phyloP scores from a whole-genome alignment of 2,329 filamentous ascomycete genomes.

The Parastagonospora avenae region DNA sequence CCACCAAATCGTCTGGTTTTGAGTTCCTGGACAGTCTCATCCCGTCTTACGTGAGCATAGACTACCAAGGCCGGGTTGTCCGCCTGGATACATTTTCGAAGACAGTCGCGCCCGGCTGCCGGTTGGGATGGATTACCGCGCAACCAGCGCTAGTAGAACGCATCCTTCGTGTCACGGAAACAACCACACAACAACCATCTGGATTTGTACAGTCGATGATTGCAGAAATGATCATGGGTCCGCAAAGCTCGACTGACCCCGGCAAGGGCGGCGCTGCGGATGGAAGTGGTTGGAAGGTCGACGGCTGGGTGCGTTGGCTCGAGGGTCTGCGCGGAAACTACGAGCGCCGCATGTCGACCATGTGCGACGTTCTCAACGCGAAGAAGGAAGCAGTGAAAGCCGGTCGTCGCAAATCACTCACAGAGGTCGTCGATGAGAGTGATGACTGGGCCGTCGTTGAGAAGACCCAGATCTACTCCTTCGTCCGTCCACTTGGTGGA shows the following conservation, averaged over 20 bases:
- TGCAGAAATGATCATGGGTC: constrained; percentile 75
- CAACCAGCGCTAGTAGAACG: constrained; percentile 80
- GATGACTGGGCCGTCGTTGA: constrained; percentile 76
- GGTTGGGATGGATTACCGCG: constrained; percentile 88
- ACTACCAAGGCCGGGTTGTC: constrained; percentile 84
- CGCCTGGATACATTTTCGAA: constrained; percentile 94
- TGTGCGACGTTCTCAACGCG: constrained; percentile 75
- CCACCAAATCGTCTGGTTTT: constrained; percentile 66
- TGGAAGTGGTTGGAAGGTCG: constrained; percentile 73
- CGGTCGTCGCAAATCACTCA: constrained; percentile 51
- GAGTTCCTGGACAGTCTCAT: constrained; percentile 81
- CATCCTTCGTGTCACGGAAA: constrained; percentile 74
- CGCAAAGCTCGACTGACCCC: constrained; percentile 61
- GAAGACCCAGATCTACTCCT: constrained; percentile 75
- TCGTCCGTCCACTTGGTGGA: constrained; percentile 79
- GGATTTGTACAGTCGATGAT: constrained; percentile 89
- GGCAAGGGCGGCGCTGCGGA: constrained; percentile 53
- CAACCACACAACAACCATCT: constrained; percentile 79
- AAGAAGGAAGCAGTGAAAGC: constrained; percentile 69
- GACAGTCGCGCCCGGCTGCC: constrained; percentile 86
- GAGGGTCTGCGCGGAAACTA: constrained; percentile 82
- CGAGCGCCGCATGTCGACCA: constrained; percentile 79
- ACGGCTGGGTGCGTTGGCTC: constrained; percentile 91
- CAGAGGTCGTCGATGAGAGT: constrained; percentile 40
- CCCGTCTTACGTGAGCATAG: constrained; percentile 80